Evolutionary conservation across 495 filamentous ascomycete genomes (phyloP).

Genomic region (Rhizodiscina lignyota): DNA sequence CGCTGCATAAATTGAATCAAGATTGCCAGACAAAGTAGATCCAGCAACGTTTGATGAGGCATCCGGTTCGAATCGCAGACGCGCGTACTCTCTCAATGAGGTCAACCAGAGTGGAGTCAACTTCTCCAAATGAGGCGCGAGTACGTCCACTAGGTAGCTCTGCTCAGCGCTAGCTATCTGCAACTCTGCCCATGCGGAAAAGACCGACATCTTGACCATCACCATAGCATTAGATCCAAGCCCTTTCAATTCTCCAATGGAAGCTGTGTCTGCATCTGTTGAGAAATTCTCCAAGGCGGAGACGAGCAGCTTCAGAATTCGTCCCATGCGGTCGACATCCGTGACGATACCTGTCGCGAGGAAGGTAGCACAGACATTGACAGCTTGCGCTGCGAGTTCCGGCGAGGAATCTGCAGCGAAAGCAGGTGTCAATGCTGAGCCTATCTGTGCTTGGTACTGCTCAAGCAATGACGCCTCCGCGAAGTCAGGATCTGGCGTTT

Average conservation of each 20-base stretch:
- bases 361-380: conserved; percentile 95
- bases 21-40: conserved; percentile 50
- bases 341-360: conserved; percentile 95
- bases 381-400: conserved; percentile 82
- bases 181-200: conserved; percentile 97
- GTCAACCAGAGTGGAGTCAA: conserved; percentile 88
- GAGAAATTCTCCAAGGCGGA: conserved; percentile 87
- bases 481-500: conserved; percentile 89
- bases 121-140: conserved; percentile 77
- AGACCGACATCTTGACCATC: conserved; percentile 94
- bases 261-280: conserved; percentile 58
- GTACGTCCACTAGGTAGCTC: conserved; percentile 69
- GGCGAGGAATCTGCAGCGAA: conserved; percentile 94
- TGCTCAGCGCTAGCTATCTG: conserved; percentile 94
- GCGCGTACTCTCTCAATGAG: conserved; percentile 84
- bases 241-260: conserved; percentile 84
- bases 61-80: conserved; percentile 87
- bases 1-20: conserved; percentile 85
- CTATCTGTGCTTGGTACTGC: conserved; percentile 96
- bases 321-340: conserved; percentile 93
- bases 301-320: conserved; percentile 85
- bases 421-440: conserved; percentile 87
- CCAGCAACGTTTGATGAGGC: conserved; percentile 77
- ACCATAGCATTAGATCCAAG: conserved; percentile 92
- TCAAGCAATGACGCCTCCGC: conserved; percentile 87